These are phyloP conservation scores for Microsporum canis DNA, from an alignment of 2,329 filamentous ascomycete genomes.

Conservation along the genomic window DNA sequence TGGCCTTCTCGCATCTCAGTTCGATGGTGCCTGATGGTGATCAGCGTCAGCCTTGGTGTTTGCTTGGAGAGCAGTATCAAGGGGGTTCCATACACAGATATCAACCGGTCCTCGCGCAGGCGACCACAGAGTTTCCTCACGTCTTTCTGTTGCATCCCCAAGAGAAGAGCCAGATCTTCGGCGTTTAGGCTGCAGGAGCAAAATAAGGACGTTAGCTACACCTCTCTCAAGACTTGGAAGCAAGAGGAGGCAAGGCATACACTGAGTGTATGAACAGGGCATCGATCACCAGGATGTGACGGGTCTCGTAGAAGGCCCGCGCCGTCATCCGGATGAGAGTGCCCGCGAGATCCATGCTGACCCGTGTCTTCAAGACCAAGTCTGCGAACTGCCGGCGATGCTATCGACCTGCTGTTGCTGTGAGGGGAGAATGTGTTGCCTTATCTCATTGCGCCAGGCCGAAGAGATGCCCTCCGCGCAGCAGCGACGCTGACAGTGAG, in stretches of 20 bases:
- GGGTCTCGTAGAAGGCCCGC: conserved; percentile 76
- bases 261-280: conserved; percentile 65
- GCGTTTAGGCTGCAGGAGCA: conserved; percentile 53
- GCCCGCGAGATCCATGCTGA: conserved; percentile 54
- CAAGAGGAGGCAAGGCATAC: conserved; percentile 32
- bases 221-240: conserved; percentile 6
- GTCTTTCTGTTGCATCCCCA: conserved; percentile 84
- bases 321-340: conserved; percentile 75
- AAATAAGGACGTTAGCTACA: conserved; percentile 9
- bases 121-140: conserved; percentile 79
- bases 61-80: not conserved
- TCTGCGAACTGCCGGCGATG: not conserved
- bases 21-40: conserved; percentile 50
- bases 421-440: not conserved
- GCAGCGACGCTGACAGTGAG: not conserved
- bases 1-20: conserved; percentile 70
- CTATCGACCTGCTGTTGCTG: not conserved
- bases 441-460: conserved; percentile 5
- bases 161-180: conserved; percentile 74
- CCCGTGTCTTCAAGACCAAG: not conserved
- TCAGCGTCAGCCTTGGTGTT: conserved; percentile 12
- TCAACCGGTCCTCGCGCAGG: conserved; percentile 73
- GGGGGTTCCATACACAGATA: conserved; percentile 55
- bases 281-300: conserved; percentile 71
- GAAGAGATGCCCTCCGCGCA: not conserved